Evolutionary conservation across 2,329 filamentous ascomycete species (phyloP).

Genomic region (Sporothrix sp.): DNA sequence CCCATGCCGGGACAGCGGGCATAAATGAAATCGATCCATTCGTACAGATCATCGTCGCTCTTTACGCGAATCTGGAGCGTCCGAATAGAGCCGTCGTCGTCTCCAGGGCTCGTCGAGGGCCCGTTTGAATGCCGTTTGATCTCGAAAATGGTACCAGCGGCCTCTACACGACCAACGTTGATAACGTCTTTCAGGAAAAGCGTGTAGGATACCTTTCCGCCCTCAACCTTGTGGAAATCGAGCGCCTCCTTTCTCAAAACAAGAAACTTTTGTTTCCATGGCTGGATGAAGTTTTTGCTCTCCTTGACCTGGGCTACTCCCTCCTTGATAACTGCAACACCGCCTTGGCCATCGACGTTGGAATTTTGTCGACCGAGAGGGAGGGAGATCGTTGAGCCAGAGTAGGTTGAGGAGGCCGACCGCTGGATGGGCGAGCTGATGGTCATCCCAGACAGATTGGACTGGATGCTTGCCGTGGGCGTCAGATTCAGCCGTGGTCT

Average conservation of each 20-base stretch:
- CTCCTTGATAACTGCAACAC: slow-evolving; percentile 67
- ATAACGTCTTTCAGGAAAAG: slow-evolving; percentile 80
- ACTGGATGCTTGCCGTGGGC: slow-evolving; percentile 62
- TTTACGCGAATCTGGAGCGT: slow-evolving; percentile 90
- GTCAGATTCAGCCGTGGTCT: slow-evolving; percentile 73
- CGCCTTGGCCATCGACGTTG: slow-evolving; percentile 54
- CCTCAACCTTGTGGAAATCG: slow-evolving; percentile 89
- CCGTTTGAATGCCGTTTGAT: slow-evolving; percentile 68
- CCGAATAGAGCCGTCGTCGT: slow-evolving; percentile 70
- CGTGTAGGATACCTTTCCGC: slow-evolving; percentile 76
- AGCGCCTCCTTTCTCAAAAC: slow-evolving; percentile 87
- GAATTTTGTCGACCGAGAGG: slow-evolving; percentile 55
- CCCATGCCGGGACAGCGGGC: slow-evolving; percentile 95
- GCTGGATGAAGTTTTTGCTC: slow-evolving; percentile 72
- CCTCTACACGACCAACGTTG: slow-evolving; percentile 83
- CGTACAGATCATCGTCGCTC: slow-evolving; percentile 91
- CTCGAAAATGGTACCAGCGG: slow-evolving; percentile 86
- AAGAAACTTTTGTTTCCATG: slow-evolving; percentile 85
- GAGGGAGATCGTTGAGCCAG: slow-evolving; percentile 62
- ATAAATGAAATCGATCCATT: slow-evolving; percentile 98
- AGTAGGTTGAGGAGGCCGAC: slow-evolving; percentile 52
- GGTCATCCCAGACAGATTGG: slow-evolving; percentile 70
- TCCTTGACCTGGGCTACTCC: slow-evolving; percentile 84
- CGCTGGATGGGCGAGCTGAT: slow-evolving; percentile 57
- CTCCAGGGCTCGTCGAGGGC: slow-evolving; percentile 59